Conservation (phyloP, 306 rosid species). For the Pyrus bretschneideri region DNA sequence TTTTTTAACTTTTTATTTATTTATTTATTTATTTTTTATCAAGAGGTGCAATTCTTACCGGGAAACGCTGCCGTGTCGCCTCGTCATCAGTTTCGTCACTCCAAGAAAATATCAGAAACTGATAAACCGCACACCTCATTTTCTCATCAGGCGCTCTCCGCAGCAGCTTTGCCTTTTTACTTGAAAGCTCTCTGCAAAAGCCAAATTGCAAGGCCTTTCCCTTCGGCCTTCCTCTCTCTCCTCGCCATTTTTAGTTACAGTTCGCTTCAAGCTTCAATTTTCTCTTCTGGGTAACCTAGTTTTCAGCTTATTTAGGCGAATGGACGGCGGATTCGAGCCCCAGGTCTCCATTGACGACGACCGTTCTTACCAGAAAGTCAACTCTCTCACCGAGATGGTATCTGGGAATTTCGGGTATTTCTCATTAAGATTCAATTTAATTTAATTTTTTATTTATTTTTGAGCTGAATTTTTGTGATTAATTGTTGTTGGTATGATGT, state of each 20-base stretch:
- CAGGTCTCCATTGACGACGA: not conserved
- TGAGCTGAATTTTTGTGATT: not conserved
- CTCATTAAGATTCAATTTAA: not conserved
- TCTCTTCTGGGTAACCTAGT: not conserved
- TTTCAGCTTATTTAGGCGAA: not conserved
- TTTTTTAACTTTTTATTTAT: too few relatives aligned
- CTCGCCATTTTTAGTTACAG: not conserved
- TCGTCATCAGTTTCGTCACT: slow-evolving; percentile 2
- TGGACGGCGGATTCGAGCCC: slow-evolving; percentile 23
- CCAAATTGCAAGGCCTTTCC: not conserved
- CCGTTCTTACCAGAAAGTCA: not conserved
- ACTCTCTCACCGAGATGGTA: slow-evolving; percentile 6
- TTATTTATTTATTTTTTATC: too few relatives aligned
- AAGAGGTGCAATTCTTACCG: too few relatives aligned
- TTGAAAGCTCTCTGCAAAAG: not conserved
- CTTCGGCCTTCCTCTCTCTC: not conserved
- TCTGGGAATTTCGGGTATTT: slow-evolving; percentile 31
- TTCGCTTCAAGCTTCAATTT: too few relatives aligned
- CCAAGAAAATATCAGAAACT: not conserved
- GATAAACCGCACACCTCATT: too few relatives aligned
- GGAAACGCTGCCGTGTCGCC: slow-evolving; percentile 15
- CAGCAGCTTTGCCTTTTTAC: not conserved
- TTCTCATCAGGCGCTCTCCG: too few relatives aligned
- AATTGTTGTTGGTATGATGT: not conserved
- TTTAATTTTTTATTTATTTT: not conserved